Evolutionary conservation across 371 early-diverging fungal genomes (phyloP), one percentile per base, ranked within the genome.

Genomic region (Apophysomyces sp.): DNA sequence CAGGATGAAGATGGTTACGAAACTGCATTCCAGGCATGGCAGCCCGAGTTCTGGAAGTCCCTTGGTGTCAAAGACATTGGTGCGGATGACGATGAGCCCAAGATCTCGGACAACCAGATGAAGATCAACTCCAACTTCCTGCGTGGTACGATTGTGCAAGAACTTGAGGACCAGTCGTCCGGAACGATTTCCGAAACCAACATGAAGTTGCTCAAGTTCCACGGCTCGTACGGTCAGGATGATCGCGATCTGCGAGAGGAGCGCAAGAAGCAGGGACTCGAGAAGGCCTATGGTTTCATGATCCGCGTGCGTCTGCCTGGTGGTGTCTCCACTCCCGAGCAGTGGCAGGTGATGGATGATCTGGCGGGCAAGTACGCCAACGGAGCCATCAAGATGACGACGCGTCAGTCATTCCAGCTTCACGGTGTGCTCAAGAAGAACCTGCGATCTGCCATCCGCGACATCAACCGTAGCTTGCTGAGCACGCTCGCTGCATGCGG

Each of bases 401-500:
- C 97, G 11, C 90, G 97, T 61, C 97, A 96, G 74, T 91, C 97
- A 31, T 94, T 93, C 90, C 97, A 96, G 75, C 87, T 95, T 68
- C 97, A 96, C 73, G 97, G 97, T 66, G 89, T 96, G 52, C 72
- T 96, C 68, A 96, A 96, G 85, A 82, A 84, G 66, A 89, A 93
- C 68, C 83, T 96, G 55, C 93, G 91, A 79, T 73, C 82, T 49
- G 86, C 93, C 60, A 94, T 95, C 65, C 92, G 92, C 63, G 89
- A 86, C 58, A 94, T 96, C 82, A 96, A 96, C 82, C 86, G 88
- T 57, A 80, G 85, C 28, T 77, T 95, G 63, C 84, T 96, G 76
- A 91, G 92, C 76, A 95, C 95, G 24, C 82, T 96, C 40, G 97
- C 97, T 53, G 97, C 97, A 37, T 96, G 97, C 77, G 97, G 97